Evolutionary conservation across 2,329 filamentous ascomycete species (phyloP), one percentile per base, ranked within the genome.

Genomic region (Cryphonectria japonica): DNA sequence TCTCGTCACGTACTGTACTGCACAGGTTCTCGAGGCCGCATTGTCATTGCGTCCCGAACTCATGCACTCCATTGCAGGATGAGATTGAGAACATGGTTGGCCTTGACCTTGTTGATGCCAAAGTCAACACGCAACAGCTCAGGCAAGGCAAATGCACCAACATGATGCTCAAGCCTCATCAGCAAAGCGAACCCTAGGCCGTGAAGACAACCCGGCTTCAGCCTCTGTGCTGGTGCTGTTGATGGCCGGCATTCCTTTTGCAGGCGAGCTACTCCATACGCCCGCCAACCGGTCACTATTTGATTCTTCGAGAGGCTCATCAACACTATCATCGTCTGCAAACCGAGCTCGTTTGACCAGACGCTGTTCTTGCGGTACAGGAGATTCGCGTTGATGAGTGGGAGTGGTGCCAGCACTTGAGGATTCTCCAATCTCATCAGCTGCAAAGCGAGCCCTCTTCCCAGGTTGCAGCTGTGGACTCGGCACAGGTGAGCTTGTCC

Each of bases 331-430:
- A 46, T 41, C 43, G 22, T 62, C 62, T 29, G 62, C 54, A 8
- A 69, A 66, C n/a, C 67, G 69, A 69, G 67, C 62, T 57, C 69
- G 62, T n/a, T 69, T 69, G n/a, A 13, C 26, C 43, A 54, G 52
- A 7, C 67, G 69, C 0, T 34, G 39, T 16, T 46, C 63, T 2
- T 29, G 11, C 52, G 63, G 29, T 2, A 43, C 29, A 34, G 39
- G 43, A 50, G 26, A 37, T 6, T 4, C 43, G 22, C 16, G 6
- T n/a, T 34, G n/a, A 16, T 37, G n/a, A 32, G 63, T 13, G 1
- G 32, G 50, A 5, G 46, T 66, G 50, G 64, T 29, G 11, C 22
- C 34, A 22, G 22, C 50, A n/a, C 46, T 29, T 2, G 11, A 60
- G 16, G 6, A 22, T 8, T 63, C 39, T 5, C 9, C 59, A 3